These are phyloP conservation scores for Alectoria sarmentosa DNA, from an alignment of 495 filamentous ascomycete genomes.

Conservation along the genomic window DNA sequence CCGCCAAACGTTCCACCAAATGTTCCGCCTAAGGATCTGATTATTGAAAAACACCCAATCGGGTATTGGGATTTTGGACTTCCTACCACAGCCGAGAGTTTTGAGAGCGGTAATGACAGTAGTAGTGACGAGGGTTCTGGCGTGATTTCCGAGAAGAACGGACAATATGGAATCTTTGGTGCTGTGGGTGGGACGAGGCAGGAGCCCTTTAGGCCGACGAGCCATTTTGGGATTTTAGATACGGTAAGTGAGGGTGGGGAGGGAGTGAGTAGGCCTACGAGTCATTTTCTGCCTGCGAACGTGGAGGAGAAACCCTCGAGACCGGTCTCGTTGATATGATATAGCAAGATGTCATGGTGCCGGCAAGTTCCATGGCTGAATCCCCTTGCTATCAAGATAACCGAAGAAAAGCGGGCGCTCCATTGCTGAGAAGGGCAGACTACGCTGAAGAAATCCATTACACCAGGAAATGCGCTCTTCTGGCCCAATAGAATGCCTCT, in stretches of 20 bases:
- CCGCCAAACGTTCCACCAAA: constrained; percentile 16
- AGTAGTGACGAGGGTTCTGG: background rate
- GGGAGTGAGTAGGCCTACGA: background rate
- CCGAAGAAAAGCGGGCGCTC: background rate
- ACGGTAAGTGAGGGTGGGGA: background rate
- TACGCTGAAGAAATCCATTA: background rate
- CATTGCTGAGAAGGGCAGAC: background rate
- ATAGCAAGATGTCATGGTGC: background rate
- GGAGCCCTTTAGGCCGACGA: constrained; percentile 1
- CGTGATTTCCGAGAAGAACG: background rate
- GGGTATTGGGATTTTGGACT: constrained; percentile 17
- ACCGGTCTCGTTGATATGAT: background rate
- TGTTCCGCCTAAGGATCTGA: constrained; percentile 13
- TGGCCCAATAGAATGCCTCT: background rate
- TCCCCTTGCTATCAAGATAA: background rate
- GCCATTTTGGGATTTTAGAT: background rate
- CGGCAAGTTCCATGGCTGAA: background rate
- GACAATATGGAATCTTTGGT: background rate
- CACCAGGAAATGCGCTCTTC: background rate
- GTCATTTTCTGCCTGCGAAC: background rate
- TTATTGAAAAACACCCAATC: background rate
- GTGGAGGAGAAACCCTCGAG: background rate
- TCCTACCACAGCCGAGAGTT: background rate
- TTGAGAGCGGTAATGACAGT: background rate
- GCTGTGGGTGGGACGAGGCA: background rate